phyloP scores from a whole-genome alignment of 164 flowering plant species.

The Vitis rotundifolia region DNA sequence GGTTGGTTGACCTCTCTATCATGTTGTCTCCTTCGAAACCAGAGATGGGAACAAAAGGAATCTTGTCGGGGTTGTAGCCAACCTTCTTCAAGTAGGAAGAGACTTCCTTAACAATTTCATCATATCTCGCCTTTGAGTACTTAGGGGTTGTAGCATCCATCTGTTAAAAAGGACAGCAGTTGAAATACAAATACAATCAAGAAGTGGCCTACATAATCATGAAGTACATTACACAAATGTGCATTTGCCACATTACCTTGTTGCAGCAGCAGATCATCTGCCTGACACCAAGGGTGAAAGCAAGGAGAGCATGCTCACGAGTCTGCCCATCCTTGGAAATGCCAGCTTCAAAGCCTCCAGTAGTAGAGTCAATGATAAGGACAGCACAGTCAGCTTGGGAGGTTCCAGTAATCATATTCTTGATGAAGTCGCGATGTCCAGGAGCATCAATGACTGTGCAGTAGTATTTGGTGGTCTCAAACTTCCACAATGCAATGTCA shows the following conservation, averaged over 20 bases:
- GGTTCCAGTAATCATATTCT: slow-evolving; percentile 69
- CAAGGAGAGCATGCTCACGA: slow-evolving; percentile 58
- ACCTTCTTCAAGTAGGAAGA: slow-evolving; percentile 81
- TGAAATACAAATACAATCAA: background rate
- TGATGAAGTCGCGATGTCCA: slow-evolving; percentile 58
- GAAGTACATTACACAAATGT: background rate
- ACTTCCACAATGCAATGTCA: slow-evolving; percentile 55
- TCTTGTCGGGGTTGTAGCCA: slow-evolving; percentile 81
- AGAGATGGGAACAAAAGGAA: slow-evolving; percentile 75
- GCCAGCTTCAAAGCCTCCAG: slow-evolving; percentile 59
- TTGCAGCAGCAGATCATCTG: slow-evolving; percentile 68
- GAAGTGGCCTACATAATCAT: background rate
- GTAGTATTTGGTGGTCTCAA: slow-evolving; percentile 59
- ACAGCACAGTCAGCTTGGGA: slow-evolving; percentile 67
- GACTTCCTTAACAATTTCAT: slow-evolving; percentile 77
- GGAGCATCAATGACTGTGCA: slow-evolving; percentile 66
- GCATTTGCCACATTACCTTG: slow-evolving; percentile 29
- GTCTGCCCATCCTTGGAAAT: slow-evolving; percentile 67
- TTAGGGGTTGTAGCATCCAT: slow-evolving; percentile 69
- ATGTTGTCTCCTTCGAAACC: slow-evolving; percentile 86
- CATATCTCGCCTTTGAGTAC: slow-evolving; percentile 59
- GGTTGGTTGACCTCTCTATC: slow-evolving; percentile 79
- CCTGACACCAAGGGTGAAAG: slow-evolving; percentile 58
- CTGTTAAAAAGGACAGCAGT: slow-evolving; percentile 14
- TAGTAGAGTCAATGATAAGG: slow-evolving; percentile 63